These are phyloP conservation scores for Solanum hybrid DNA, from an alignment of 305 asterid species.

Conservation along the genomic window DNA sequence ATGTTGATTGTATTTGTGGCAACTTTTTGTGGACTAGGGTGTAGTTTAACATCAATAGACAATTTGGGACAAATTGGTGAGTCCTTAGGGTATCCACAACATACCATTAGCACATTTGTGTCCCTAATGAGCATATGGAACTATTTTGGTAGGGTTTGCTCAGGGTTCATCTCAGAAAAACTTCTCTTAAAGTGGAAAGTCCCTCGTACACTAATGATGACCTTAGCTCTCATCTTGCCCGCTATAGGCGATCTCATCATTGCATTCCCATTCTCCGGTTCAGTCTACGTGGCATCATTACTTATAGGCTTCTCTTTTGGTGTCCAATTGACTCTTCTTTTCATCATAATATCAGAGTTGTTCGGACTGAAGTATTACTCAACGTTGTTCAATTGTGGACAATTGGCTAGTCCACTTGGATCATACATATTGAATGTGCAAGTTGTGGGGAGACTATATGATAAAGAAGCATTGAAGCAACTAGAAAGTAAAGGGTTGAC, in stretches of 20 bases:
- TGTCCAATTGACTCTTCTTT: constrained; percentile 27
- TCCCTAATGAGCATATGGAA: constrained; percentile 44
- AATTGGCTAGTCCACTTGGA: constrained; percentile 38
- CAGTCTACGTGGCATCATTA: constrained; percentile 28
- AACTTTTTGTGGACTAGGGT: constrained; percentile 39
- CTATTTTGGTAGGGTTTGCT: constrained; percentile 33
- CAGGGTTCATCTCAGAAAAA: constrained; percentile 28
- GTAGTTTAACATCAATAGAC: constrained; percentile 36
- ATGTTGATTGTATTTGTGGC: constrained; percentile 33
- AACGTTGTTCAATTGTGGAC: constrained; percentile 35
- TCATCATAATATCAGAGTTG: constrained; percentile 27
- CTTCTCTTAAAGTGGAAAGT: constrained; percentile 20
- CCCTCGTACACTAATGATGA: constrained; percentile 35
- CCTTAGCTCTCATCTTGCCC: constrained; percentile 24
- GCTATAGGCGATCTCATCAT: constrained; percentile 24
- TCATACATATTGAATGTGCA: constrained; percentile 34
- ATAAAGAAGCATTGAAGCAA: constrained; percentile 32
- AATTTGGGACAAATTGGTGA: constrained; percentile 50
- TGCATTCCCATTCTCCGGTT: constrained; percentile 24
- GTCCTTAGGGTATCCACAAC: constrained; percentile 31
- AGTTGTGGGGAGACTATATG: constrained; percentile 33
- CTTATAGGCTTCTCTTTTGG: constrained; percentile 34
- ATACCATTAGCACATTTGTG: constrained; percentile 32
- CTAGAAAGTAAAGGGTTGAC: constrained; percentile 23
- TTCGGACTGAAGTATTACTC: constrained; percentile 35